Evolutionary conservation across 768 basidiomycete species (phyloP), one percentile per base, ranked within the genome.

Genomic region (Serendipita sp.): DNA sequence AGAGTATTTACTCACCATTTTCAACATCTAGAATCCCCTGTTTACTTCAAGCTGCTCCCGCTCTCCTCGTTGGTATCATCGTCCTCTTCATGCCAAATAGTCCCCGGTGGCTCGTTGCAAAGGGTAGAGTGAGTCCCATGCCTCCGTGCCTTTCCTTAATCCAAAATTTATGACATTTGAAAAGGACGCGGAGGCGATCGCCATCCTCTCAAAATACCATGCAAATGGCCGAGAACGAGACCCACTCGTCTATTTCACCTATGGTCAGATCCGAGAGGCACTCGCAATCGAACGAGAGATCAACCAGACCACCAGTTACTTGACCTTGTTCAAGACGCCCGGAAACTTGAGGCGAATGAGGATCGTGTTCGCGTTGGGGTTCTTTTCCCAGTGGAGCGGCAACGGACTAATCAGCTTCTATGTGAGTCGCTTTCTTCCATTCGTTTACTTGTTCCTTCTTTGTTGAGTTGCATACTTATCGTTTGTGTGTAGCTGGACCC

Each of bases 261-360:
- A 79, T 69, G 77, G 84, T 64, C 71, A 88, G 71, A 89, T 89
- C 68, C 76, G 81, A 63, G 83, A 84, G 66, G 85, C 86, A 13
- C 75, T 88, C 40, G 76, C 79, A 44, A 70, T 83, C 67, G 87
- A 89, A 69, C 79, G 79, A 67, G 80, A 83, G 62, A 79, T 77
- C n/a, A 76, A 76, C 62, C 70, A 72, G 50, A 76, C 72, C 18
- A 79, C 79, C 3, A 79, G 80, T 0, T 87, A 78, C 69, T 70
- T 72, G 62, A 76, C 79, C 2, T 74, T 87, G 3, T 81, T 86
- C 69, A 66, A 75, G 8, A 87, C 83, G 0, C 77, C 78, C 3
- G 87, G 86, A 1, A 90, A 89, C 71, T 75, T 81, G 37, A 82
- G 79, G 68, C 78, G 88, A 2, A 82, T 88, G 81, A 73, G 77